Evolutionary conservation across 2,329 filamentous ascomycete species (phyloP).

Genomic region (Teratosphaeria viscida): DNA sequence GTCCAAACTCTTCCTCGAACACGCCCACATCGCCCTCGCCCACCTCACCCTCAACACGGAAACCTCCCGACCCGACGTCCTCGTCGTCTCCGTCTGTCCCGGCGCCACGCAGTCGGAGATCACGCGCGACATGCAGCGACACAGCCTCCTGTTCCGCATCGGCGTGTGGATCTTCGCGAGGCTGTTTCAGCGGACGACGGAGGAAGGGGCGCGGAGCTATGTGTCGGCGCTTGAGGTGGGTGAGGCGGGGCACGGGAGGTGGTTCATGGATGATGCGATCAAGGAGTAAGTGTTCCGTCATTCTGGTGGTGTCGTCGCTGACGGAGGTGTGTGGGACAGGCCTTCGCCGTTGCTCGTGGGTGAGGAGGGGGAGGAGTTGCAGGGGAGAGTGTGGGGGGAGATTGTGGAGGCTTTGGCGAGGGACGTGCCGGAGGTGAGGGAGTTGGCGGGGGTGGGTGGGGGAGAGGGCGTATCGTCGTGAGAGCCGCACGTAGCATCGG

Average conservation of each 20-base stretch:
- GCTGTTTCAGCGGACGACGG: slow-evolving; percentile 5
- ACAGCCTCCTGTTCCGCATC: not conserved
- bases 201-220: slow-evolving; percentile 12
- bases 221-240: slow-evolving; percentile 7
- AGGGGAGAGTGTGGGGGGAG: slow-evolving; percentile 6
- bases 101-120: slow-evolving; percentile 4
- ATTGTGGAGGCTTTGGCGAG: slow-evolving; percentile 4
- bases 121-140: slow-evolving; percentile 1
- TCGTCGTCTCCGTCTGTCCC: slow-evolving; percentile 6
- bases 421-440: slow-evolving; percentile 6
- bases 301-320: not conserved
- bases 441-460: not conserved
- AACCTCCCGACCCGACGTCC: slow-evolving; percentile 1
- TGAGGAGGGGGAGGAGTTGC: slow-evolving; percentile 1
- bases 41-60: not conserved
- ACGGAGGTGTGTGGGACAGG: not conserved
- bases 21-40: slow-evolving; percentile 3
- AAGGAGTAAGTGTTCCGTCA: slow-evolving; percentile 3
- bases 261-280: slow-evolving; percentile 8
- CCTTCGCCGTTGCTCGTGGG: slow-evolving; percentile 2
- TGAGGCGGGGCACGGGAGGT: slow-evolving; percentile 8
- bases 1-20: slow-evolving; percentile 11
- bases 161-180: not conserved
- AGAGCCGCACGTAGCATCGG: no score
- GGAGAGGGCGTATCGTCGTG: no score